phyloP scores from a whole-genome alignment of 2,329 filamentous ascomycete genomes.

The Coleophoma cylindrospora region DNA sequence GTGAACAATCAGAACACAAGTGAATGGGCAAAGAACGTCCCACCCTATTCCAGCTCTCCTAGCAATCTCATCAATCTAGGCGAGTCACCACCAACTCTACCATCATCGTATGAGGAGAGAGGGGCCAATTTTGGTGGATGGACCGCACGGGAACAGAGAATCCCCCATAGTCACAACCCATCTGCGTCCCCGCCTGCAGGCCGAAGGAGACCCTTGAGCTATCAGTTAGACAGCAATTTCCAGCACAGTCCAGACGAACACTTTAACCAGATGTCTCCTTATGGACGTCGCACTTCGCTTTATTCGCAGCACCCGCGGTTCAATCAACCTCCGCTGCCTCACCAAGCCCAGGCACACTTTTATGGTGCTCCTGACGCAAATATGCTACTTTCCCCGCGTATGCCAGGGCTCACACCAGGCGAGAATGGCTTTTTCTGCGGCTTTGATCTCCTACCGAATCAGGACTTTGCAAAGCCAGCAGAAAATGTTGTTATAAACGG shows the following conservation, averaged over 20 bases:
- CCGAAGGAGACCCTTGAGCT: constrained; percentile 45
- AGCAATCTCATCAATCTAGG: constrained; percentile 36
- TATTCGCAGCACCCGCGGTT: constrained; percentile 44
- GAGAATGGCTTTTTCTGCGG: constrained; percentile 74
- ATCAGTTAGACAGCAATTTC: constrained; percentile 32
- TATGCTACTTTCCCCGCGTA: constrained; percentile 43
- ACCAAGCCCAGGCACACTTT: constrained; percentile 73
- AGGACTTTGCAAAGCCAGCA: constrained; percentile 22
- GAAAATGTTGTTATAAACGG: constrained; percentile 72
- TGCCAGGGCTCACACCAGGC: constrained; percentile 54
- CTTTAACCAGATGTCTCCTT: constrained; percentile 35
- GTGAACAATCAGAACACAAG: constrained; percentile 24
- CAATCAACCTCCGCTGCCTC: constrained; percentile 62
- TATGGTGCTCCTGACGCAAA: constrained; percentile 72
- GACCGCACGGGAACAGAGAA: constrained; percentile 23
- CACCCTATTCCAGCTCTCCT: constrained; percentile 34
- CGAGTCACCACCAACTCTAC: constrained; percentile 34
- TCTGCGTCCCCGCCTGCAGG: constrained; percentile 27
- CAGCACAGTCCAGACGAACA: constrained; percentile 39
- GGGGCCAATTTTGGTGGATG: constrained; percentile 19
- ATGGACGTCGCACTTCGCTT: constrained; percentile 43
- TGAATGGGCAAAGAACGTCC: constrained; percentile 40
- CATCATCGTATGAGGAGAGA: constrained; percentile 27
- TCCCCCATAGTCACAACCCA: constrained; percentile 15
- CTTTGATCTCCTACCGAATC: constrained; percentile 62